Conservation (phyloP, 2,329 filamentous ascomycete genomes). For the Aureobasidium sp. region DNA sequence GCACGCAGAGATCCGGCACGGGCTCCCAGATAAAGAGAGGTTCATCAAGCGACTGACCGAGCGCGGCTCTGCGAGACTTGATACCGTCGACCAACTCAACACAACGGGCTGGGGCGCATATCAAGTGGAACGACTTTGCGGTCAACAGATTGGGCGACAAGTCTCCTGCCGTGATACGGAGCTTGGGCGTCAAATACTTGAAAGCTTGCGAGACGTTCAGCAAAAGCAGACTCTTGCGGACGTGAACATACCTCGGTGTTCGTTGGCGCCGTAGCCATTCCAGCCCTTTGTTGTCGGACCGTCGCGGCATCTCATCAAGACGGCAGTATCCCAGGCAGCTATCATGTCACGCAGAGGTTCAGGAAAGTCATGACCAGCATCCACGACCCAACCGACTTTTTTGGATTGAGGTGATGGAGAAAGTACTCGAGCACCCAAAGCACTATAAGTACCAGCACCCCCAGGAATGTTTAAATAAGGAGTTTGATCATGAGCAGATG, state of each 20-base stretch:
- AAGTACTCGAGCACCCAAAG: constrained; percentile 81
- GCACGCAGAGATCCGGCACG: constrained; percentile 78
- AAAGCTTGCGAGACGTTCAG: constrained; percentile 45
- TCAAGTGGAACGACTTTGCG: constrained; percentile 76
- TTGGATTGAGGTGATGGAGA: constrained; percentile 64
- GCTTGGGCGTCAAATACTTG: constrained; percentile 80
- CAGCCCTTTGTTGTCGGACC: constrained; percentile 81
- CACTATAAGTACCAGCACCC: constrained; percentile 79
- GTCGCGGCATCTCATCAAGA: constrained; percentile 58
- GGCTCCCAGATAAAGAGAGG: constrained; percentile 93
- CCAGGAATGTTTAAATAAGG: constrained; percentile 73
- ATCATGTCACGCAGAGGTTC: constrained; percentile 56
- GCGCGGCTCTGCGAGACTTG: constrained; percentile 43
- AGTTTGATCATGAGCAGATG: constrained; percentile 48
- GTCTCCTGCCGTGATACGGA: constrained; percentile 67
- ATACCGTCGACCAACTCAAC: constrained; percentile 70
- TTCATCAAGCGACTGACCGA: constrained; percentile 28
- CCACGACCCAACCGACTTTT: constrained; percentile 82
- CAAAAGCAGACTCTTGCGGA: constrained; percentile 30
- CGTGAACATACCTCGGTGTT: constrained; percentile 21
- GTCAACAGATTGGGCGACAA: constrained; percentile 60
- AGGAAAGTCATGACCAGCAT: constrained; percentile 85
- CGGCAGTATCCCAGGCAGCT: constrained; percentile 67
- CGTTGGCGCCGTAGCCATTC: constrained; percentile 72
- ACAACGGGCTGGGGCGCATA: constrained; percentile 73